These are phyloP conservation scores for Diaporthe vexans DNA, from an alignment of 2,329 filamentous ascomycete genomes.

Conservation along the genomic window DNA sequence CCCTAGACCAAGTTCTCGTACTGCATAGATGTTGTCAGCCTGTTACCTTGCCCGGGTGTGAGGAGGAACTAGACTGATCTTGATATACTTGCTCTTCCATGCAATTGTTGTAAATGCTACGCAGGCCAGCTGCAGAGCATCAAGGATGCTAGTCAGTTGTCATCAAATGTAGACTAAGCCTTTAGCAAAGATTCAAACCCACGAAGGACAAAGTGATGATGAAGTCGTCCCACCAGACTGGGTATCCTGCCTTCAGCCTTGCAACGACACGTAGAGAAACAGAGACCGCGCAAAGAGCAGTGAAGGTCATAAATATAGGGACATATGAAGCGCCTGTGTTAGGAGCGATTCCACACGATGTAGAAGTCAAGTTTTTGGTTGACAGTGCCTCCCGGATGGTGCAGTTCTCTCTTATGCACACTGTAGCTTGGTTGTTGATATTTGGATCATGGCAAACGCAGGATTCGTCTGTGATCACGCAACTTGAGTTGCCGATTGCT, in stretches of 20 bases:
- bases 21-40: background rate
- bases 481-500: background rate
- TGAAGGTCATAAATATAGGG: background rate
- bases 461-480: background rate
- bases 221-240: conserved; percentile 26
- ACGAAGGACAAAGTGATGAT: conserved; percentile 23
- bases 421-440: background rate
- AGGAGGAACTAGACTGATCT: background rate
- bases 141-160: too few species aligned
- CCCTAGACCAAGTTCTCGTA: background rate
- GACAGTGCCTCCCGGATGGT: conserved; percentile 3
- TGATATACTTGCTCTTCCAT: background rate
- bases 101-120: background rate
- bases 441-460: background rate
- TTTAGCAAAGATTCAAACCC: background rate
- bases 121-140: background rate
- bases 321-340: background rate
- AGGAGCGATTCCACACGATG: background rate
- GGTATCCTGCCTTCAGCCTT: background rate
- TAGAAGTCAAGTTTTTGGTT: conserved; percentile 7
- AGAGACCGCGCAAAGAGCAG: background rate
- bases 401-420: background rate
- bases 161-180: too few species aligned
- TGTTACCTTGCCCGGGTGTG: too few species aligned
- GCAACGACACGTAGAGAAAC: background rate